phyloP scores from a whole-genome alignment of 2,329 filamentous ascomycete species.

The Aspergillus unguis region DNA sequence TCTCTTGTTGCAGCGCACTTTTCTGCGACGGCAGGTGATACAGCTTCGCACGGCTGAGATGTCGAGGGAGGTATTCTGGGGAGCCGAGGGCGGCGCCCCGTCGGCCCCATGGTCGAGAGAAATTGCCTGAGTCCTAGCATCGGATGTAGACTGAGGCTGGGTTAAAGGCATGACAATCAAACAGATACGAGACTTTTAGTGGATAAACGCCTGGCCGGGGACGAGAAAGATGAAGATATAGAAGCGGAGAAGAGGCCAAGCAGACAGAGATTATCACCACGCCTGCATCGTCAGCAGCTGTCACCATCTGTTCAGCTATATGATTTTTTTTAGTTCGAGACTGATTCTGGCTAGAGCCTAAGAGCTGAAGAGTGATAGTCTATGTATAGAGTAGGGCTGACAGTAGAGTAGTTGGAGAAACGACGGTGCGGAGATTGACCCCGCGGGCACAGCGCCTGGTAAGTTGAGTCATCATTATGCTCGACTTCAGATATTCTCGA shows the following conservation, averaged over 20 bases:
- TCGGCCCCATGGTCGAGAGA: constrained; percentile 3
- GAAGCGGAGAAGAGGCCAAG: neutral
- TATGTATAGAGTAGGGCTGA: no score
- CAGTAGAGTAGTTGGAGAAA: no score
- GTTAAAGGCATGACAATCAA: constrained; percentile 19
- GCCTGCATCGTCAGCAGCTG: neutral
- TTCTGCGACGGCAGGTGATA: constrained; percentile 47
- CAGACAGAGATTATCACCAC: constrained; percentile 1
- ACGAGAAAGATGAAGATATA: neutral
- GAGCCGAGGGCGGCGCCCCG: constrained; percentile 5
- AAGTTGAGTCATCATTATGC: no score
- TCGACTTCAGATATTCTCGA: no score
- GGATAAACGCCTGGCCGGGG: neutral
- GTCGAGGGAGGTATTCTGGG: constrained; percentile 15
- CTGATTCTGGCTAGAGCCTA: no score
- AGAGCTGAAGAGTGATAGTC: no score
- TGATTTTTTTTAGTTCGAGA: no score
- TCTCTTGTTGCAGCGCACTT: constrained; percentile 49
- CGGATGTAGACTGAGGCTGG: constrained; percentile 5
- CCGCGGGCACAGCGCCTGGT: no score
- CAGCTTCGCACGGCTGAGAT: constrained; percentile 41
- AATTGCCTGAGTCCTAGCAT: neutral
- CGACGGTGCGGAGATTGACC: no score
- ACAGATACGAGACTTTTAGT: neutral
- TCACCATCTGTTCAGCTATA: no score